Percentiles rank a stretch among this genome's conserved stretches.
Conservation (phyloP, 169 alveolate genomes). For the Cryptosporidium meleagridis region DNA sequence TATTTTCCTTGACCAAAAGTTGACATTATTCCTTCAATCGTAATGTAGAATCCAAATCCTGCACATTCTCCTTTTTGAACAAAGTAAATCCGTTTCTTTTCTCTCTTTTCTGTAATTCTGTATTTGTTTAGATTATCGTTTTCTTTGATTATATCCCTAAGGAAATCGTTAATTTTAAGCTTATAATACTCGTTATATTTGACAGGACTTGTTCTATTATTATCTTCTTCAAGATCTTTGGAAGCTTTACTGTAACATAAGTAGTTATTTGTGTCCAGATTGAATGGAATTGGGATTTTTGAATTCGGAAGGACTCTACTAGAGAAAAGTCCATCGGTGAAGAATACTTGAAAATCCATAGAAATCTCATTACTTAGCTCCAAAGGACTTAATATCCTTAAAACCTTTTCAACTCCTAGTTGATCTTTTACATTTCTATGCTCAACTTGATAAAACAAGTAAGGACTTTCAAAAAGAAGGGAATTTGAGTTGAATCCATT, state of each 20-base stretch:
- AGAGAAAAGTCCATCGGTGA: background rate
- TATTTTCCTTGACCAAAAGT: background rate
- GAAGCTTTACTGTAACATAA: background rate
- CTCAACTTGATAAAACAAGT: slow-evolving; percentile 34
- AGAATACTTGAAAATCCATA: background rate
- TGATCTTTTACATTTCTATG: background rate
- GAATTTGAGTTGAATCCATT: background rate
- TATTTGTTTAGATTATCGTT: background rate
- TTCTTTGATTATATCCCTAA: slow-evolving; percentile 12
- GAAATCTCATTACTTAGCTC: slow-evolving; percentile 26
- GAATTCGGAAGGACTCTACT: background rate
- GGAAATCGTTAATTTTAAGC: slow-evolving; percentile 6
- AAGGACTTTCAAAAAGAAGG: slow-evolving; percentile 11
- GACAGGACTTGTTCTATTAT: background rate
- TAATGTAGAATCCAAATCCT: slow-evolving; percentile 28
- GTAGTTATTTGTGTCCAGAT: background rate
- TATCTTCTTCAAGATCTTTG: background rate
- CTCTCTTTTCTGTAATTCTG: background rate
- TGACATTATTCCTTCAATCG: slow-evolving; percentile 4
- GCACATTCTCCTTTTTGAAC: slow-evolving; percentile 15
- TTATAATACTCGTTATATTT: background rate
- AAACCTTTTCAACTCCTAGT: slow-evolving; percentile 14
- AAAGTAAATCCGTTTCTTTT: background rate
- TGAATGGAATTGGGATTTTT: slow-evolving; percentile 5
- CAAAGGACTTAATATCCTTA: slow-evolving; percentile 25